Conservation (phyloP, 495 filamentous ascomycete genomes). For the Darksidea phi region DNA sequence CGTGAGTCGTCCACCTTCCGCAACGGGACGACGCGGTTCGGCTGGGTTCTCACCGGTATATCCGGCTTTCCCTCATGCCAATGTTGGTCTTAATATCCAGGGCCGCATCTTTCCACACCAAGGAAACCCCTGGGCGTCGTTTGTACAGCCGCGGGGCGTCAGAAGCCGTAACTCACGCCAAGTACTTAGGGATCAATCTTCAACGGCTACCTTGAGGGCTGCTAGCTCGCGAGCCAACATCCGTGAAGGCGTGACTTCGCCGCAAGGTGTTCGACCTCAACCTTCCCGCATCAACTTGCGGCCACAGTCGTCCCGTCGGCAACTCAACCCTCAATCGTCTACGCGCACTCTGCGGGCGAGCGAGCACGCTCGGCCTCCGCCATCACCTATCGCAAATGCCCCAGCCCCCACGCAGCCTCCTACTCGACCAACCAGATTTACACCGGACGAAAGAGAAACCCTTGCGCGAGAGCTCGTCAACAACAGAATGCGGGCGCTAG, state of each 20-base stretch:
- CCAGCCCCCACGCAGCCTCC: conserved; percentile 2
- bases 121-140: conserved; percentile 35
- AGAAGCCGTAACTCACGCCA: conserved; percentile 34
- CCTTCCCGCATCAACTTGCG: conserved; percentile 33
- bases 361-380: conserved; percentile 30
- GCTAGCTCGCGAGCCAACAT: conserved; percentile 32
- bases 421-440: conserved; percentile 9
- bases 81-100: conserved; percentile 31
- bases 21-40: conserved; percentile 27
- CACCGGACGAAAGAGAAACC: conserved; percentile 25
- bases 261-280: conserved; percentile 25
- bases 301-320: conserved; percentile 32
- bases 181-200: conserved; percentile 37
- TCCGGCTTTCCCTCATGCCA: conserved; percentile 16
- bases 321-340: conserved; percentile 32
- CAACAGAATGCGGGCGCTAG: conserved; percentile 21
- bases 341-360: conserved; percentile 32
- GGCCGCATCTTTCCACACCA: conserved; percentile 26
- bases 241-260: conserved; percentile 14
- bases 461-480: conserved; percentile 32
- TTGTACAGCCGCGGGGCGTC: conserved; percentile 24
- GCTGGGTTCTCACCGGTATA: conserved; percentile 24
- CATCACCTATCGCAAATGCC: conserved; percentile 4
- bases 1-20: conserved; percentile 30
- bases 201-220: conserved; percentile 36